Percentiles rank a stretch among this genome's conserved stretches.
These are phyloP conservation scores for Talaromyces sp. DNA, from an alignment of 2,329 filamentous ascomycete genomes.

Conservation along the genomic window DNA sequence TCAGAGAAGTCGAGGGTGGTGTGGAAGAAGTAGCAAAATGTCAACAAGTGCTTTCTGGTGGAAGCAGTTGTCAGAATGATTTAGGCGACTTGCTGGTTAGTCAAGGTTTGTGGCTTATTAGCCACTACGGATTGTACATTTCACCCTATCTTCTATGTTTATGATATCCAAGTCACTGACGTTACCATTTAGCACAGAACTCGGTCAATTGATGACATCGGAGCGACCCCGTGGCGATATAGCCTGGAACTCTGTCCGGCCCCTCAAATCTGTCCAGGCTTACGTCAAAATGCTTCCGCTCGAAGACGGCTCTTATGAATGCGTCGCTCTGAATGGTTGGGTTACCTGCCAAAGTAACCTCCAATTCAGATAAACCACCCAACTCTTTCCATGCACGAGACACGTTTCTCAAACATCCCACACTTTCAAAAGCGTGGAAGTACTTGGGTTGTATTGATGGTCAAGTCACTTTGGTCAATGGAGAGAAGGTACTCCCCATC, in stretches of 20 bases:
- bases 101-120: background rate
- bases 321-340: background rate
- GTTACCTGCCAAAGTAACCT: background rate
- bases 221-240: background rate
- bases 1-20: background rate
- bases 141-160: background rate
- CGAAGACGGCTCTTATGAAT: background rate
- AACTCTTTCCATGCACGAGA: constrained; percentile 7
- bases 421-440: constrained; percentile 11
- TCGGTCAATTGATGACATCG: background rate
- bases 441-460: constrained; percentile 18
- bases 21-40: background rate
- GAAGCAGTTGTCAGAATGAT: background rate
- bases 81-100: background rate
- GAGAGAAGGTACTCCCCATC: constrained; percentile 23
- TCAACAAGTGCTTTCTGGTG: background rate
- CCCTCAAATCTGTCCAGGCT: background rate
- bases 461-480: constrained; percentile 19
- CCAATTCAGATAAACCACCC: background rate
- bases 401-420: constrained; percentile 3
- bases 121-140: background rate
- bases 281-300: background rate
- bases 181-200: background rate
- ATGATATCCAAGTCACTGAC: background rate
- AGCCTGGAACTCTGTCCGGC: background rate